Conservation (phyloP, 805 yeast genomes). For the Sugiyamaella floridensis region DNA sequence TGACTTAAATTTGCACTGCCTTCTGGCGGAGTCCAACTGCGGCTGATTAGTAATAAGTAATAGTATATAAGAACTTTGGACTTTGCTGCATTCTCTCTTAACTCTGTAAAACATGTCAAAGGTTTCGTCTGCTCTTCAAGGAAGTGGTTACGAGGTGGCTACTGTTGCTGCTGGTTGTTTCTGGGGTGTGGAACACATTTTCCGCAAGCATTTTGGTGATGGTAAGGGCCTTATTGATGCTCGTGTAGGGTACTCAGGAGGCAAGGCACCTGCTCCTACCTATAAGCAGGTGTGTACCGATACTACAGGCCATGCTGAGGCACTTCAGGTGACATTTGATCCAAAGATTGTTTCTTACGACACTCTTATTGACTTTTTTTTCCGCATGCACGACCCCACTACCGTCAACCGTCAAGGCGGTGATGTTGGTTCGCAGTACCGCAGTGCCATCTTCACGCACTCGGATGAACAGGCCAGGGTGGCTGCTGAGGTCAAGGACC, state of each 20-base stretch:
- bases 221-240: slow-evolving; percentile 62
- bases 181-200: slow-evolving; percentile 66
- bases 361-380: slow-evolving; percentile 74
- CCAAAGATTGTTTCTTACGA: slow-evolving; percentile 53
- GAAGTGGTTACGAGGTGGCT: slow-evolving; percentile 45
- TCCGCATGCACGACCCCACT: slow-evolving; percentile 92
- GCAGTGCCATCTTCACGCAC: slow-evolving; percentile 72
- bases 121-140: slow-evolving; percentile 27
- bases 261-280: slow-evolving; percentile 45
- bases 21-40: too few species aligned
- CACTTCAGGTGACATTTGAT: slow-evolving; percentile 74
- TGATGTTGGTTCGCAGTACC: slow-evolving; percentile 83
- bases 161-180: slow-evolving; percentile 57
- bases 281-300: slow-evolving; percentile 74
- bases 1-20: too few species aligned
- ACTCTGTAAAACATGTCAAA: not conserved
- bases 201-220: slow-evolving; percentile 56
- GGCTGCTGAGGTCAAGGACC: slow-evolving; percentile 42
- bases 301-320: slow-evolving; percentile 75
- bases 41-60: too few species aligned
- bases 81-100: too few species aligned
- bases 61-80: too few species aligned
- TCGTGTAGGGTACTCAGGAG: slow-evolving; percentile 90
- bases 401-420: slow-evolving; percentile 77
- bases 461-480: slow-evolving; percentile 40